phyloP scores from a whole-genome alignment of 768 basidiomycete genomes.

The Suillus sp. region DNA sequence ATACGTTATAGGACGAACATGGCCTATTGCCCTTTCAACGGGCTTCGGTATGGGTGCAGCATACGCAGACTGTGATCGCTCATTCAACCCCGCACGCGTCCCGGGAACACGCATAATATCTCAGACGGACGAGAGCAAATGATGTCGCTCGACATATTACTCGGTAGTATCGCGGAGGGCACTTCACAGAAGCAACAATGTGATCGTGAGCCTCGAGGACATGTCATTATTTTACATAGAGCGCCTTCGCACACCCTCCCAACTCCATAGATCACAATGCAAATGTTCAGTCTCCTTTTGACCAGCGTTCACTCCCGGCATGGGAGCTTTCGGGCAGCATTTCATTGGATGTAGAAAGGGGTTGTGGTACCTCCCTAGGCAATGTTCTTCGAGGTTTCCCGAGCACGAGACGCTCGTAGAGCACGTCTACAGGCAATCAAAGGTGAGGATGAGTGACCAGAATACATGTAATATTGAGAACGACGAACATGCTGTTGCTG shows the following conservation, averaged over 20 bases:
- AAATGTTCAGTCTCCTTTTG: not conserved
- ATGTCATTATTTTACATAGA: constrained; percentile 20
- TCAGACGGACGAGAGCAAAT: constrained; percentile 30
- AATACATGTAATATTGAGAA: constrained; percentile 1
- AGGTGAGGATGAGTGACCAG: constrained; percentile 13
- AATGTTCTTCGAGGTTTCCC: constrained; percentile 50
- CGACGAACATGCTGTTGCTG: constrained; percentile 59
- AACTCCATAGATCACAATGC: constrained; percentile 10
- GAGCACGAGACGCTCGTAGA: constrained; percentile 65
- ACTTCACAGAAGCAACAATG: constrained; percentile 21
- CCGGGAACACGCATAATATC: constrained; percentile 79
- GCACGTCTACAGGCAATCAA: constrained; percentile 46
- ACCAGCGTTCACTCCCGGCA: not conserved
- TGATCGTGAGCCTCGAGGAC: constrained; percentile 24
- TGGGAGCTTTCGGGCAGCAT: constrained; percentile 11
- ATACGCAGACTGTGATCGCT: constrained; percentile 90
- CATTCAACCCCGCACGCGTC: constrained; percentile 89
- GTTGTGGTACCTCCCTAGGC: constrained; percentile 21
- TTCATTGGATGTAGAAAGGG: constrained; percentile 12
- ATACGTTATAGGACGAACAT: constrained; percentile 71
- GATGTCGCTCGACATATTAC: not conserved
- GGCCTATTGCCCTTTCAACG: constrained; percentile 85
- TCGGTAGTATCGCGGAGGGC: constrained; percentile 1
- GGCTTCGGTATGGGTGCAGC: constrained; percentile 88
- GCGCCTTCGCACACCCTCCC: constrained; percentile 4